Conservation (phyloP, 164 flowering plant genomes). For the Macadamia tetraphylla region DNA sequence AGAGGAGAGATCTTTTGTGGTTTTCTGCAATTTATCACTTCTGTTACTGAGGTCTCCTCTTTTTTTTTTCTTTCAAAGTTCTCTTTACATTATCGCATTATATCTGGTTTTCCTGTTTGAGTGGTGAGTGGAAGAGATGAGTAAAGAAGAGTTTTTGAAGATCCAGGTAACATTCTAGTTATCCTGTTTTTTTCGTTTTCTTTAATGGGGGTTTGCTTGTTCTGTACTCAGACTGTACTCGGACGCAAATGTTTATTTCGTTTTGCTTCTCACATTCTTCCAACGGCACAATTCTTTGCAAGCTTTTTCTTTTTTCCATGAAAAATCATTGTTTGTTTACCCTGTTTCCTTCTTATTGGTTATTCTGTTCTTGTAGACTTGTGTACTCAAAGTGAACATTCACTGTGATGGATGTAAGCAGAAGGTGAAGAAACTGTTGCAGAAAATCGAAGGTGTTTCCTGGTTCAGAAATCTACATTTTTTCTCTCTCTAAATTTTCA, state of each 20-base stretch:
- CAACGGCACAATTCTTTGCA: background rate
- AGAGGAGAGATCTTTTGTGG: slow-evolving; percentile 16
- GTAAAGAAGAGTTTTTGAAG: slow-evolving; percentile 81
- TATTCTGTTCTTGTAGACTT: slow-evolving; percentile 54
- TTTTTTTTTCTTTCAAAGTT: background rate
- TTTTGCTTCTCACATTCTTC: background rate
- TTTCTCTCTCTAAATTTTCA: background rate
- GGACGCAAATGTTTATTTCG: slow-evolving; percentile 3
- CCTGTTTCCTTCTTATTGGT: slow-evolving; percentile 11
- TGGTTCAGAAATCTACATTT: background rate
- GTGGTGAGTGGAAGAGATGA: slow-evolving; percentile 34
- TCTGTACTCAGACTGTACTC: slow-evolving; percentile 15
- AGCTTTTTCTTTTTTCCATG: background rate
- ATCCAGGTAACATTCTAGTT: slow-evolving; percentile 48
- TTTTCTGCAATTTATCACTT: slow-evolving; percentile 12
- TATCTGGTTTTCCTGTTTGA: slow-evolving; percentile 17
- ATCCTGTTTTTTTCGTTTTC: background rate
- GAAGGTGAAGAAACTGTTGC: slow-evolving; percentile 81
- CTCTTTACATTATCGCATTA: slow-evolving; percentile 6
- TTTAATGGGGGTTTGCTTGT: slow-evolving; percentile 12
- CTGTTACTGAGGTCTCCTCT: slow-evolving; percentile 13
- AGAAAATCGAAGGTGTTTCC: slow-evolving; percentile 71
- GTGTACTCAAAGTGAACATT: slow-evolving; percentile 79
- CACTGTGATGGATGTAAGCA: slow-evolving; percentile 89
- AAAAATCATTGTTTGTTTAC: slow-evolving; percentile 1